Base-by-base conservation (phyloP, 2,329 filamentous ascomycete species). In the Paecilomyces fulvus region DNA sequence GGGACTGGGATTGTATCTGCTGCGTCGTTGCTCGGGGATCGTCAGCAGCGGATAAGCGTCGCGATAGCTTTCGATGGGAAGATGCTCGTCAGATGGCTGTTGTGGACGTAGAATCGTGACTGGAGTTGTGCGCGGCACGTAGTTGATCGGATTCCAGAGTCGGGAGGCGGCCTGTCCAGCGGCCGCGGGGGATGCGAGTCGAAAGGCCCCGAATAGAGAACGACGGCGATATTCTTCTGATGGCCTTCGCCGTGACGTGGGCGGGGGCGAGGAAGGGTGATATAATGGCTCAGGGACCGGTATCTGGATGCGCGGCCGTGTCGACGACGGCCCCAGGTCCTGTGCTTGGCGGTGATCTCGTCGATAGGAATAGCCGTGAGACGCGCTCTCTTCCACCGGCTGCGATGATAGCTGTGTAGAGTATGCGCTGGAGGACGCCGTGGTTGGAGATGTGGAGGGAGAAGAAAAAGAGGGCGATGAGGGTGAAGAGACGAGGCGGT, bases 101-200 rank as follows among this genome's bases (percentile, higher is more conserved):
- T 56, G 62, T 37, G 69, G 63, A 51, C 71, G 69, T 28, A 72
- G 67, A 54, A 79, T 63, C 20, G 73, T 73, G 37, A 80, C 69
- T 56, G 78, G 77, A 51, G 79, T 79, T 30, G 73, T 71, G 57
- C 80, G 79, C 46, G 81, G 83, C 51, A 83, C 80, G 70, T 81
- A 78, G 66, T 85, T 85, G 64, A 83, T 76, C 37, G 83, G 83
- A 67, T 84, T 84, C 73, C 82, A 83, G 59, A 85, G 77, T 56
- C 81, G 76, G 55, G 80, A 78, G 31, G 79, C 73, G 55, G 77
- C 73, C 30, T 71, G 69, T 48, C 64, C 59, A 60, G 65, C 58
- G 61, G 60, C 61, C 58, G 37, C 33, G 9, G 23, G 33, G 30
- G 33, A 49, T 55, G 3, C 28, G 52, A 55, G 54, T 48, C 59